These are phyloP conservation scores for Xylaria arbuscula DNA, from an alignment of 2,329 filamentous ascomycete genomes.

Conservation along the genomic window DNA sequence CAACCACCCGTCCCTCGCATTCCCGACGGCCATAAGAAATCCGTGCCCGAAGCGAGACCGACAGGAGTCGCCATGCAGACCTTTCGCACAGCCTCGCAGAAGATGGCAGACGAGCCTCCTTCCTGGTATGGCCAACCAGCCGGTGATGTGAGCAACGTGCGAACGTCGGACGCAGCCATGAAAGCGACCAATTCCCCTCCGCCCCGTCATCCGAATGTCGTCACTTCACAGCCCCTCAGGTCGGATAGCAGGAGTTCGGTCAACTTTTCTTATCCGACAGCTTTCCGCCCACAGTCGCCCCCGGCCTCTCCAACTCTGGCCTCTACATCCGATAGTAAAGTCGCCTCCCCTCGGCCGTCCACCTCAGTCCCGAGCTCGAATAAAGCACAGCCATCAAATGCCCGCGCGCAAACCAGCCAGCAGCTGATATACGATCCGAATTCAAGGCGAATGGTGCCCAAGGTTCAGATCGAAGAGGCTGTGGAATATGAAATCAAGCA, in stretches of 20 bases:
- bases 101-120: slow-evolving; percentile 55
- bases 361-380: slow-evolving; percentile 40
- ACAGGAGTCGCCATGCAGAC: slow-evolving; percentile 58
- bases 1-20: slow-evolving; percentile 82
- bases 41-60: slow-evolving; percentile 55
- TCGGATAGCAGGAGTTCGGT: slow-evolving; percentile 63
- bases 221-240: slow-evolving; percentile 52
- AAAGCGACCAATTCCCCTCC: slow-evolving; percentile 51
- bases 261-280: slow-evolving; percentile 69
- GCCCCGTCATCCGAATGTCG: slow-evolving; percentile 41
- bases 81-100: slow-evolving; percentile 66
- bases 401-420: slow-evolving; percentile 36
- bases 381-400: slow-evolving; percentile 40
- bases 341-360: slow-evolving; percentile 35
- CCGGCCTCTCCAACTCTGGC: slow-evolving; percentile 48
- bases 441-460: slow-evolving; percentile 70
- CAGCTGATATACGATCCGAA: slow-evolving; percentile 72
- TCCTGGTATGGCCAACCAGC: slow-evolving; percentile 63
- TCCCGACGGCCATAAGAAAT: slow-evolving; percentile 57
- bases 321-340: slow-evolving; percentile 37
- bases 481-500: slow-evolving; percentile 56
- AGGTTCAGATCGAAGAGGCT: slow-evolving; percentile 50
- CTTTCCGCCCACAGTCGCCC: slow-evolving; percentile 56
- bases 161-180: slow-evolving; percentile 58
- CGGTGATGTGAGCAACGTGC: slow-evolving; percentile 58